A percentile compares a stretch with the other conserved stretches of the same genome.
Evolutionary conservation across 1,139 yeast species (phyloP).

Genomic region (Starmera stellimalicola): DNA sequence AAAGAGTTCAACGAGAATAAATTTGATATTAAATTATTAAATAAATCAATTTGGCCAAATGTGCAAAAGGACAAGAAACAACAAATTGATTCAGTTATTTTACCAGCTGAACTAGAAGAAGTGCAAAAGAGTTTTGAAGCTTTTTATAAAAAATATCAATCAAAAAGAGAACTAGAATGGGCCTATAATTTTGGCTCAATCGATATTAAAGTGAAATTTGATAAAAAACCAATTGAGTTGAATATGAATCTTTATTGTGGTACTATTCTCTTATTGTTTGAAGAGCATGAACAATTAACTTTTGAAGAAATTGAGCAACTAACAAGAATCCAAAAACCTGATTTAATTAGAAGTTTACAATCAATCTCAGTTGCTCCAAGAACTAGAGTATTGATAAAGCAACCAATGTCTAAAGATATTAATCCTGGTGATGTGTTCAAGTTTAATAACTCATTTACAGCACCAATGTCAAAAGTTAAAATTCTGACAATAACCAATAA

Average conservation of each 20-base stretch:
- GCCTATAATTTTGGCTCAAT: conserved; percentile 76
- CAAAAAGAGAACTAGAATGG: conserved; percentile 74
- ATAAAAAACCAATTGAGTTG: conserved; percentile 65
- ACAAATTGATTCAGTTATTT: conserved; percentile 45
- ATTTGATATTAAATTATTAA: conserved; percentile 44
- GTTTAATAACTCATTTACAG: conserved; percentile 62
- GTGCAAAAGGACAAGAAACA: conserved; percentile 36
- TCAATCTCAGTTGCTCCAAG: conserved; percentile 83
- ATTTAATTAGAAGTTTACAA: conserved; percentile 67
- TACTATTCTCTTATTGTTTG: conserved; percentile 63
- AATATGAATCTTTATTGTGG: conserved; percentile 79
- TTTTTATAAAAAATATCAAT: conserved; percentile 53
- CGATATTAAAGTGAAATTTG: conserved; percentile 62
- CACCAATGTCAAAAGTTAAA: conserved; percentile 65
- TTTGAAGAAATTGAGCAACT: conserved; percentile 52
- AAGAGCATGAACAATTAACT: conserved; percentile 41
- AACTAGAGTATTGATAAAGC: conserved; percentile 60
- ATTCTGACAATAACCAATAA: conserved; percentile 57
- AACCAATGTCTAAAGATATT: conserved; percentile 69
- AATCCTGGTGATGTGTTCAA: conserved; percentile 53
- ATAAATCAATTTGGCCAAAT: conserved; percentile 55
- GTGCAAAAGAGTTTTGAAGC: conserved; percentile 33
- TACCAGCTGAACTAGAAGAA: conserved; percentile 38
- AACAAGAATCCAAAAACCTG: conserved; percentile 67
- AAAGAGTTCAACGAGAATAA: conserved; percentile 35